Conservation (phyloP, 495 filamentous ascomycete genomes). For the Hypoxylon subgilvum region DNA sequence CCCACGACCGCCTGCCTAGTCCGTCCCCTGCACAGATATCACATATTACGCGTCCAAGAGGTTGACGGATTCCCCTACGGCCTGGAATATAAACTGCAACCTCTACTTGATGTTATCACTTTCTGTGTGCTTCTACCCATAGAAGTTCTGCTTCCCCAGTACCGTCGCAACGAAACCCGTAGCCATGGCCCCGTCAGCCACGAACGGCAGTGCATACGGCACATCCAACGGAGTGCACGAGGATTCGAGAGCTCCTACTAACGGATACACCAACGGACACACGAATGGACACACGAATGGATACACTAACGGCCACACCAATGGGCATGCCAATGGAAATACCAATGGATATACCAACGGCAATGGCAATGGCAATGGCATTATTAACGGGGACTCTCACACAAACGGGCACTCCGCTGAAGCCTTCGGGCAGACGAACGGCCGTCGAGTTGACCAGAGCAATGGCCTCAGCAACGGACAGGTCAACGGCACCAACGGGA, state of each 20-base stretch:
- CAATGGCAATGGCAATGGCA: conserved; percentile 24
- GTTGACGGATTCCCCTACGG: conserved; percentile 8
- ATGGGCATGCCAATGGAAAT: conserved; percentile 18
- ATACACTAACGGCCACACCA: conserved; percentile 18
- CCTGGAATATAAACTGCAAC: conserved; percentile 35
- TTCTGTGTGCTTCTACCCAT: conserved; percentile 20
- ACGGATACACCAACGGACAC: conserved; percentile 48
- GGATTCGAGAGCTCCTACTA: conserved; percentile 41
- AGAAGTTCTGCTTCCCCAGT: conserved; percentile 24
- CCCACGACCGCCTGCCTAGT: conserved; percentile 9
- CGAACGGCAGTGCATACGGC: conserved; percentile 47
- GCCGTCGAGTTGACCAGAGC: conserved; percentile 8
- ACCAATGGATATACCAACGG: conserved; percentile 16
- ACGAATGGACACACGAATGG: conserved; percentile 44
- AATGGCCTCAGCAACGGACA: conserved; percentile 29
- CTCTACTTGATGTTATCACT: conserved; percentile 32
- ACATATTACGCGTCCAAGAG: conserved; percentile 32
- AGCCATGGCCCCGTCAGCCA: conserved; percentile 53
- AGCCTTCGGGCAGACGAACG: conserved; percentile 23
- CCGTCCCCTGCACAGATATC: conserved; percentile 20
- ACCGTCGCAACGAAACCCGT: conserved; percentile 40
- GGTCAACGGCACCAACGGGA: conserved; percentile 19
- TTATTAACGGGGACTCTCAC: conserved; percentile 22
- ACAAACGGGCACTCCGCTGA: conserved; percentile 13
- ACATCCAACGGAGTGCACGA: conserved; percentile 38